Base-by-base conservation (phyloP, 179 eudicot genomes). In the Heliamphora pulchella region DNA sequence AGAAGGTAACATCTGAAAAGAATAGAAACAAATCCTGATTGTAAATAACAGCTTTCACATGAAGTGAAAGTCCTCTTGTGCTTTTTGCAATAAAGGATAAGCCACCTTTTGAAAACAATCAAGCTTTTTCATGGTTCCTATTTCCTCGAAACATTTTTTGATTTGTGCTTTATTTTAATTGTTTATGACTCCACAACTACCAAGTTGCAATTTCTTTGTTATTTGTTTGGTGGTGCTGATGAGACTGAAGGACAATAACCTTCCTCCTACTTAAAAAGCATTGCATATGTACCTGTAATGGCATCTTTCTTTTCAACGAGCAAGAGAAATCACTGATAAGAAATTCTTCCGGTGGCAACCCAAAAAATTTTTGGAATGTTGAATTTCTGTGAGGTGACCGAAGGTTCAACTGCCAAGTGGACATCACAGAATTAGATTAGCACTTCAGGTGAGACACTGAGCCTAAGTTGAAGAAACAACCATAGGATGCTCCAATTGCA, bases 241-340 rank as follows among this genome's bases (percentile, higher is more conserved):
- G 9, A 8, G 47, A 66, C 31, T 10, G 39, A 66, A 66, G 47
- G 47, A 66, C 47, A 31, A 15, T 8, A 63, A 22, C 4, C 18
- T 66, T 66, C 71, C 61, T 18, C 4, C 8, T 43, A 59, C 63
- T 14, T 14, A 59, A n/a, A 44, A 66, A 78, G 46, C 46, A 53
- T 73, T 14, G 48, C 15, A 44, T 18, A 44, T 43, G n/a, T 88
- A 94, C 98, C 98, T 91, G 97, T 66, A 94, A 73, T 15, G 90
- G 94, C 89, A 94, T 84, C 87, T 88, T 94, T 78, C 96, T 87
- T 82, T 85, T 88, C 75, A 94, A 72, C 78, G 95, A 91, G 63
- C 98, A 94, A 0, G 93, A 84, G 80, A 88, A 94, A 80, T 94
- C 97, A 69, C 89, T 91, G 86, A 94, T 93, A 79, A 94, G 89